Evolutionary conservation across 768 basidiomycete genomes (phyloP).

Genomic region (Termitomyces heimii): DNA sequence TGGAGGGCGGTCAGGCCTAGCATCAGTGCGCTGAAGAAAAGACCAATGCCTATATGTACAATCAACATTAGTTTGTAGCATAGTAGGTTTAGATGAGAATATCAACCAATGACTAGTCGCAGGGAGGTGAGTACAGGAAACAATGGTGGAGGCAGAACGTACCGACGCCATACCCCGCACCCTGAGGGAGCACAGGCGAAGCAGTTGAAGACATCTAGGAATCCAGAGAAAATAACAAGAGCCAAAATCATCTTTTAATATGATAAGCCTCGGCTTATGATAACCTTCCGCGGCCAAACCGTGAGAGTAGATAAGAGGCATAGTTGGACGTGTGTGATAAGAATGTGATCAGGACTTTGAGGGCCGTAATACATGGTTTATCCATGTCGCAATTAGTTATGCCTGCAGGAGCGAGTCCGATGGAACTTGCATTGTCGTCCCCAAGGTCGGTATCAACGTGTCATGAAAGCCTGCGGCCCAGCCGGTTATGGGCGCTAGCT

Average conservation of each 20-base stretch:
- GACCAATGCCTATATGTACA: constrained; percentile 57
- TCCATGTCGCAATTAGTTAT: too few relatives aligned
- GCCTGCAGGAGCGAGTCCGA: too few relatives aligned
- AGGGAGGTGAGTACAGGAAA: neutral
- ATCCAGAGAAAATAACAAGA: neutral
- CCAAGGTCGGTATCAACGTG: too few relatives aligned
- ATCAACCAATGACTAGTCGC: constrained; percentile 43
- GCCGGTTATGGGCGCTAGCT: too few relatives aligned
- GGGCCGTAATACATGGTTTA: too few relatives aligned
- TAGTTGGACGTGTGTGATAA: neutral
- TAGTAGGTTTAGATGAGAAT: neutral
- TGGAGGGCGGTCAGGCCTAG: constrained; percentile 73
- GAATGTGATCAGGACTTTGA: neutral
- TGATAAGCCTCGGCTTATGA: neutral
- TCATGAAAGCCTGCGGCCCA: too few relatives aligned
- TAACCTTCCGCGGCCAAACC: neutral
- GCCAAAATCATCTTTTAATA: neutral
- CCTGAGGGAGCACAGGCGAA: constrained; percentile 10
- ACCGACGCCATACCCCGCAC: constrained; percentile 21
- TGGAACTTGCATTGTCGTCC: too few relatives aligned
- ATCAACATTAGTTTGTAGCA: neutral
- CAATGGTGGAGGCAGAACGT: neutral
- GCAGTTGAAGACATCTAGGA: neutral
- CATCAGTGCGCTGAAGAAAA: constrained; percentile 60
- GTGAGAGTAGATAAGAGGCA: neutral